Conservation (phyloP, 2,329 filamentous ascomycete genomes). For the Bisporella sp. region DNA sequence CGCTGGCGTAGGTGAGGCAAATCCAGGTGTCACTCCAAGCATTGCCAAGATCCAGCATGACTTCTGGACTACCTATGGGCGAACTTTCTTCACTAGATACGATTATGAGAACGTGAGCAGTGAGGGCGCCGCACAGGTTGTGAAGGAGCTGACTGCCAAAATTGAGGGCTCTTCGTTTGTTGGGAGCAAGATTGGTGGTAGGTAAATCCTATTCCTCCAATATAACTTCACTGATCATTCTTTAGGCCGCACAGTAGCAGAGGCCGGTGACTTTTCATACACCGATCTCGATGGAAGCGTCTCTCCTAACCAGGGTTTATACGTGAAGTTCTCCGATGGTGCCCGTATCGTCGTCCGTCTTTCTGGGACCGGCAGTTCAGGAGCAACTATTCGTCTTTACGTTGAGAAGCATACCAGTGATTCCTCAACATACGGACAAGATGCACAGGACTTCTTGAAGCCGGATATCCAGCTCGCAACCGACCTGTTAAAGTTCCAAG, state of each 20-base stretch:
- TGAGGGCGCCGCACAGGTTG: slow-evolving; percentile 84
- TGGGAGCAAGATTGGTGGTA: slow-evolving; percentile 72
- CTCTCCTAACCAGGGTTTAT: slow-evolving; percentile 92
- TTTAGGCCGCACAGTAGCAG: slow-evolving; percentile 69
- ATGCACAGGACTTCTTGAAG: slow-evolving; percentile 91
- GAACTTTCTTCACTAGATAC: slow-evolving; percentile 98
- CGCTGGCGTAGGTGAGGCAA: slow-evolving; percentile 80
- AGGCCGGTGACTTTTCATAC: slow-evolving; percentile 96
- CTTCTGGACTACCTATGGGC: slow-evolving; percentile 94
- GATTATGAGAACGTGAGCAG: slow-evolving; percentile 96
- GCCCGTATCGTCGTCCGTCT: slow-evolving; percentile 92
- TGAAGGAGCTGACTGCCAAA: slow-evolving; percentile 71
- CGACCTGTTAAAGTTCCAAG: slow-evolving; percentile 83
- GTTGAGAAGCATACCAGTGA: slow-evolving; percentile 93
- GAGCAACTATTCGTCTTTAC: slow-evolving; percentile 93
- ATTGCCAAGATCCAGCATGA: slow-evolving; percentile 95
- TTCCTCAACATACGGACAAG: slow-evolving; percentile 65
- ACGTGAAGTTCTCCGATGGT: slow-evolving; percentile 87
- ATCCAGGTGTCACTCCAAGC: slow-evolving; percentile 73
- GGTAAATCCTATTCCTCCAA: slow-evolving; percentile 19
- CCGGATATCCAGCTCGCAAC: slow-evolving; percentile 83
- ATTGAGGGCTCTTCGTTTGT: slow-evolving; percentile 71
- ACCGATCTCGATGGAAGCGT: slow-evolving; percentile 97
- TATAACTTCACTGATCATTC: not conserved
- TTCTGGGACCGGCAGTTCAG: slow-evolving; percentile 90